Evolutionary conservation across 768 basidiomycete species (phyloP).

Genomic region (Tylopilus balloui): DNA sequence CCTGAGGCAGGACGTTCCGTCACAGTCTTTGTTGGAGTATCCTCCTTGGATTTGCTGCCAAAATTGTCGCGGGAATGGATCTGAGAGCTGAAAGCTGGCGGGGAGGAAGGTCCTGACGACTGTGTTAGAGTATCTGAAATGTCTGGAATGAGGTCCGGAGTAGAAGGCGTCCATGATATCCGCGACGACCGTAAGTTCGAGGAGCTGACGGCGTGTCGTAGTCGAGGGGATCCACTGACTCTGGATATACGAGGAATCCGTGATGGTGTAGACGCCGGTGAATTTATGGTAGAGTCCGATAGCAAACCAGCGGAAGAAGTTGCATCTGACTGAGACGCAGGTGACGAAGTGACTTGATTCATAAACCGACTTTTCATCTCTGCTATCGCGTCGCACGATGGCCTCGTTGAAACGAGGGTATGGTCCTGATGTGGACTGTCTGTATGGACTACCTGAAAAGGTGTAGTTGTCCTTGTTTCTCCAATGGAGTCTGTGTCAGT

Average conservation of each 20-base stretch:
- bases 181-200: conserved; percentile 27
- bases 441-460: conserved; percentile 5
- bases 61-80: conserved; percentile 11
- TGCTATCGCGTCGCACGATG: conserved; percentile 50
- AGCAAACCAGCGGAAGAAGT: conserved; percentile 13
- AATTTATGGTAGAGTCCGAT: conserved; percentile 12
- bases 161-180: conserved; percentile 40
- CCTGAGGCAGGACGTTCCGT: conserved; percentile 16
- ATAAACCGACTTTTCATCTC: conserved; percentile 62
- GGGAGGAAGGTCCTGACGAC: conserved; percentile 53
- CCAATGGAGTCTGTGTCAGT: conserved; percentile 6
- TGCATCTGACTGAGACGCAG: conserved; percentile 17
- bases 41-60: conserved; percentile 5
- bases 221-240: conserved; percentile 23
- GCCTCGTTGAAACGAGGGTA: conserved; percentile 13
- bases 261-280: conserved; percentile 13
- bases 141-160: conserved; percentile 59
- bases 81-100: conserved; percentile 38
- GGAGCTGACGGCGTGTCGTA: conserved; percentile 26
- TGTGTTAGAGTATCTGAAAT: conserved; percentile 54
- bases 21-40: conserved; percentile 3
- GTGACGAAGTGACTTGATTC: conserved; percentile 28
- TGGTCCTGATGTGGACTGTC: conserved; percentile 15
- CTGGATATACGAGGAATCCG: conserved; percentile 30
- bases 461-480: conserved; percentile 11